Base-by-base conservation (phyloP, 2,329 filamentous ascomycete species). In the Colletotrichum coccodes region DNA sequence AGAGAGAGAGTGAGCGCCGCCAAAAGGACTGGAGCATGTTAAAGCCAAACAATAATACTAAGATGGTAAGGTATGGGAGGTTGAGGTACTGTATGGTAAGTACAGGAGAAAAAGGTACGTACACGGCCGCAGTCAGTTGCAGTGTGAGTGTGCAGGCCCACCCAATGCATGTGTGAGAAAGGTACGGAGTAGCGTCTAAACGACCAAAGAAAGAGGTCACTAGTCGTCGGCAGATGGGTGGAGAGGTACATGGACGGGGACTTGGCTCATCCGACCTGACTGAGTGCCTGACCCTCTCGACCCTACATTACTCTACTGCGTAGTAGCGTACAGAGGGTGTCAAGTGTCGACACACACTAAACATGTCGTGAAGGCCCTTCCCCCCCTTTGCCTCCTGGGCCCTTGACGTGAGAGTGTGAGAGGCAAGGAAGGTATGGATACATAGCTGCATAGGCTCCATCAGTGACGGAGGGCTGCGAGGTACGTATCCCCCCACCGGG, bases 31-130 rank as follows among this genome's bases (percentile, higher is more conserved):
- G 66, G 66, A 69, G 66, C 56, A 60, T 54, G 66, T 69, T 69
- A 60, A 69, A 69, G 66, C 66, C 62, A 66, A 68, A 69, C 66
- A 69, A 66, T 60, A 69, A 69, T 65, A 60, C 60, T 67, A 57
- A 66, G 54, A 58, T 49, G 61, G 44, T 60, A 50, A 49, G 57
- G 57, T 60, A 69, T 59, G 54, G 57, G 61, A 65, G 49, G 65
- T 61, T 54, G 60, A 46, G 64, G 61, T 30, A 50, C 32, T 42
- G 56, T 34, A 32, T 12, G 56, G 42, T 21, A 59, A 11, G 56
- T 46, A 38, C 30, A 46, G 16, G 18, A 38, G 36, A 21, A 47
- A 26, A 28, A 23, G 56, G 49, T 64, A 58, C 63, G 34, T 53
- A 54, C 32, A 26, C 14, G 9, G 46, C 50, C 14, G 40, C 30